Base-by-base conservation (phyloP, 768 basidiomycete genomes). In the Exidia glandulosa region DNA sequence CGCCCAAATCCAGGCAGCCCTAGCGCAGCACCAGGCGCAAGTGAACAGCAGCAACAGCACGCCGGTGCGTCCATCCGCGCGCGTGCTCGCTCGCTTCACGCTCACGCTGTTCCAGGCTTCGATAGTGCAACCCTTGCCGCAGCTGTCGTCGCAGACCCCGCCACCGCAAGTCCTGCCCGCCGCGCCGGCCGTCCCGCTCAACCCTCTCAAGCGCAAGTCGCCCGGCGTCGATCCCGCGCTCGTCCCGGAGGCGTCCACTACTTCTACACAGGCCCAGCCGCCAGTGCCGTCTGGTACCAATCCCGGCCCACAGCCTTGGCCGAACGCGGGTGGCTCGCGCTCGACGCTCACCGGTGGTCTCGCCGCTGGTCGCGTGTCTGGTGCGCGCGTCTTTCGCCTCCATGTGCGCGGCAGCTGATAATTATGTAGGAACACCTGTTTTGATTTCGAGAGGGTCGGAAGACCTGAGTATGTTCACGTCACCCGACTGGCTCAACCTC, bases 281-380 rank as follows among this genome's bases (percentile, higher is more conserved):
- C 6, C 19, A 6, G 16, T 19, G 6, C 6, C 19, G 12, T 23
- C 41, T 6, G 19, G 5, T 5, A 45, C 80, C 0, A 86, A 84
- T 64, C 83, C 88, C 0, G 83, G 82, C 0, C 80, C 87, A 9
- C 83, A 87, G 10, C 75, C 76, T 23, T 92, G 88, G 88, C 66
- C 78, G 16, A 61, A 71, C 6, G 68, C 75, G 1, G 73, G 74
- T 27, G 81, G 83, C 59, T 80, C 83, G 2, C 74, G 90, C 56
- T 83, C 90, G 25, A 87, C 90, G 19, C 73, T 93, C 16, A 87
- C 84, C 0, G 87, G 87, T 37, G 90, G 90, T 2, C 71, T 89
- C 25, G 70, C 84, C 0, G 77, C 79, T 41, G 87, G 90, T 16
- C 76, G 88, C 14, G 72, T 88, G 63, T 79, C 87, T 57, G 83